Evolutionary conservation across 345 rosid species (phyloP), one percentile per base, ranked within the genome.

Genomic region (Populus nigra): DNA sequence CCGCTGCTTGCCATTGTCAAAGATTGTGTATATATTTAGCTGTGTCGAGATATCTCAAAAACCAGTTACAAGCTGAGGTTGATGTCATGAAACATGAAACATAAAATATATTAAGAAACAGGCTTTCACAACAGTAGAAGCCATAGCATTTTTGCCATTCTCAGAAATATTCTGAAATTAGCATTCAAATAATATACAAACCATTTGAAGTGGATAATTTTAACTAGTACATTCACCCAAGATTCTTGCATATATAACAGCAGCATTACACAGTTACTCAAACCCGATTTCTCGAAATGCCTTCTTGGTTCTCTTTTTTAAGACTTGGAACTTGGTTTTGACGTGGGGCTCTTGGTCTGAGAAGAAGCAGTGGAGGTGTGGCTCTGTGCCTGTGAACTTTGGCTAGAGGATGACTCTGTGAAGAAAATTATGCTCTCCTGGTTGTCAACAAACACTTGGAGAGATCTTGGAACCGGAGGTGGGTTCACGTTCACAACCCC

Each of bases 391-490:
- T 81, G 87, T 5, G 86, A 83, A 66, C 80, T 84, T 76, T 79
- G 87, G 73, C 75, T 82, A 1, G 89, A 75, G 27, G 90, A 87
- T 27, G 88, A 83, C 45, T 89, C 86, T 5, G 83, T 88, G 84
- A 84, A 87, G 84, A 87, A 87, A 20, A 90, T 65, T 1, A 86
- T 70, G 20, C 76, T 57, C 63, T 87, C 90, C 70, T 79, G 78
- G 57, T 57, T 76, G 27, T 81, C 82, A 5, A 33, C 81, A 63
- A 86, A 80, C 76, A 88, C 85, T 73, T 86, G 89, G 13, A 94
- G 88, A 50, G 87, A 82, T 81, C 90, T 88, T 7, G 95, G 97
- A 70, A 86, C 63, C 2, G 89, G 91, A 13, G 97, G 93, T 18
- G 77, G 20, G 78, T 78, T 84, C 76, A 92, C 92, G 39, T 87